Base-by-base conservation (phyloP, 2,329 filamentous ascomycete species). In the Cordyceps fumosorosea region DNA sequence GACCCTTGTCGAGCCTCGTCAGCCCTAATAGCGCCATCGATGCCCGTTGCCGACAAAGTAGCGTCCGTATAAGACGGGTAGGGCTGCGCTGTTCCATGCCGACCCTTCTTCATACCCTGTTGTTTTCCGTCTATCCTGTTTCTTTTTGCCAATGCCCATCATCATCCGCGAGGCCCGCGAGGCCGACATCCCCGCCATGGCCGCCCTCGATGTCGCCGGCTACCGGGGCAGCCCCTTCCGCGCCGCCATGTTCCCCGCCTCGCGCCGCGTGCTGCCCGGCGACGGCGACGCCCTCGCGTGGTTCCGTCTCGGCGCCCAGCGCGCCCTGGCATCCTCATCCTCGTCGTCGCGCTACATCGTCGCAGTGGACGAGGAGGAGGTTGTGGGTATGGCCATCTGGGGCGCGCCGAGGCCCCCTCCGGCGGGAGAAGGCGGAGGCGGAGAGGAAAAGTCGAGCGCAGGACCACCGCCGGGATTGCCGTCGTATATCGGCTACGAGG, bases 341-440 rank as follows among this genome's bases (percentile, higher is more conserved):
- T 10, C 56, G 3, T 16, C 26, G 34, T 24, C 57, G 11, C 37
- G 32, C 34, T 53, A 54, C 40, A 37, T 60, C 20, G 57, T 60
- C 26, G 57, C 57, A 3, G 37, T 60, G 34, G 50, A 54, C 5
- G 50, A 37, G 20, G 34, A 44, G 57, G 22, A 24, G 26, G 18
- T 60, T 1, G 57, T 54, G 24, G 57, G 57, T n/a, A 53, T 53
- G 48, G 57, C 34, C 34, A 18, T 60, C 37, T 60, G 57, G 57
- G 20, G 26, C 4, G 18, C 37, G 0, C 57, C 57, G 26, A n/a
- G n/a, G 2, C 29, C 26, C 26, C 3, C 3, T 6, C 26, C 57
- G 16, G 37, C 37, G 1, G 48, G 3, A 20, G 18, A 26, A 14
- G 29, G 3, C 16, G 26, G 16, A 24, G 26, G 34, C 4, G 20